A percentile compares a stretch with the other conserved stretches of the same genome.
These are phyloP conservation scores for Arabidopsis lyrata DNA, from an alignment of 441 rosid species.

Conservation along the genomic window DNA sequence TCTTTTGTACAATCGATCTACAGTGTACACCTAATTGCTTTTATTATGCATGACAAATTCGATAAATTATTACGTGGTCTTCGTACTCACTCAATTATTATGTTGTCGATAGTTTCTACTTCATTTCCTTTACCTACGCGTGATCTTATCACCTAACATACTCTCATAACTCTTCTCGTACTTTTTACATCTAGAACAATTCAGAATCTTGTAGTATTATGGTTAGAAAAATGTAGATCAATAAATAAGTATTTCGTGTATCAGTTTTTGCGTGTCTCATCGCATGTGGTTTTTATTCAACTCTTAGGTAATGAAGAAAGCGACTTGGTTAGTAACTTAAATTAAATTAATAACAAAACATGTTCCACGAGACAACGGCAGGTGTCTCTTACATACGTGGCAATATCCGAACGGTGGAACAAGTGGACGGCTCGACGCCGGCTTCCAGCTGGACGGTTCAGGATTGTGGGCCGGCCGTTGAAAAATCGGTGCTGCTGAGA, in stretches of 20 bases:
- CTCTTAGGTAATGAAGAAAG: conserved; percentile 30
- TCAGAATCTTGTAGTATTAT: conserved; percentile 1
- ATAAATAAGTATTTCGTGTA: conserved; percentile 3
- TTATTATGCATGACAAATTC: not conserved
- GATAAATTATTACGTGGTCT: not conserved
- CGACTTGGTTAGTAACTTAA: conserved; percentile 20
- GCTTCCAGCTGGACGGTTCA: conserved; percentile 33
- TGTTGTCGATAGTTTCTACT: not conserved
- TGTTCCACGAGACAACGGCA: conserved; percentile 24
- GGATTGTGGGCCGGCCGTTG: conserved; percentile 36
- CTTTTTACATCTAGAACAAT: conserved; percentile 5
- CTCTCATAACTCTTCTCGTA: conserved; percentile 5
- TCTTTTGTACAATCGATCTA: not conserved
- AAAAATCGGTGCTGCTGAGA: conserved; percentile 18
- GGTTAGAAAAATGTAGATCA: not conserved
- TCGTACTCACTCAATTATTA: conserved; percentile 12
- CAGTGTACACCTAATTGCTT: not conserved
- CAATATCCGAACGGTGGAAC: conserved; percentile 16
- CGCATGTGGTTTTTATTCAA: not conserved
- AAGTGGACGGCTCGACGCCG: conserved; percentile 40
- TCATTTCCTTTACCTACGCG: conserved; percentile 7
- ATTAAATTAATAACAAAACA: conserved; percentile 3
- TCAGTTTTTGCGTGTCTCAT: conserved; percentile 9
- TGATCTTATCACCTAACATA: conserved; percentile 15
- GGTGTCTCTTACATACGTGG: not conserved